Evolutionary conservation across 2,329 filamentous ascomycete genomes (phyloP), one percentile per base, ranked within the genome.

Genomic region (Sclerotinia borealis): DNA sequence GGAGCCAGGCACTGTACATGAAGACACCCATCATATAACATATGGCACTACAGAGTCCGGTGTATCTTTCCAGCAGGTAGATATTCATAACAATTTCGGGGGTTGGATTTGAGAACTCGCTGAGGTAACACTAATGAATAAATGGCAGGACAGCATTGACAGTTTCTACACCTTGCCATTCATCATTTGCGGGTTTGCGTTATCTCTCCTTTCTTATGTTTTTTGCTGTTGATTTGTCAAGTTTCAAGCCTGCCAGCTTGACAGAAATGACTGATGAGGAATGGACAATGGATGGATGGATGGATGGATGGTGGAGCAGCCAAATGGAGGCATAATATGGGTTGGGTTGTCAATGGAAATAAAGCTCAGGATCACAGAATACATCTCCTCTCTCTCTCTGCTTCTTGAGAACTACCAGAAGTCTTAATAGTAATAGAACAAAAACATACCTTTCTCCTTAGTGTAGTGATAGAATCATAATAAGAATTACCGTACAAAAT

Each of bases 281-380:
- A 34, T 19, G 7, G 27, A 9, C 11, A 15, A 85, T 85, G n/a
- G 80, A 43, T 31, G 37, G 29, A n/a, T 22, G 19, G 37, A 31
- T 52, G 37, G 7, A 41, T 55, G 7, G 52, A 56, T 43, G 19
- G 27, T 8, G 10, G n/a, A 19, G 10, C 17, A 25, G n/a, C 22
- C 11, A 15, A 15, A 39, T 39, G n/a, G 11, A 43, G 25, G 36
- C 27, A 41, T 31, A 29, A 55, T 34, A 22, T 36, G 29, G 31
- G 49, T 41, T 41, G 36, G 41, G 25, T 41, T 41, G 39, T 41
- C 17, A 41, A 41, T 41, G 17, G 39, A 19, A 47, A 47, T 27
- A 3, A 27, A 58, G 39, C 27, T 22, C 25, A 11, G 6, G 15
- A 19, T 19, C 4, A 2, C 15, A 34, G 39, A 34, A 45, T 15